Base-by-base conservation (phyloP, 2,329 filamentous ascomycete species). In the Cladophialophora bantiana region DNA sequence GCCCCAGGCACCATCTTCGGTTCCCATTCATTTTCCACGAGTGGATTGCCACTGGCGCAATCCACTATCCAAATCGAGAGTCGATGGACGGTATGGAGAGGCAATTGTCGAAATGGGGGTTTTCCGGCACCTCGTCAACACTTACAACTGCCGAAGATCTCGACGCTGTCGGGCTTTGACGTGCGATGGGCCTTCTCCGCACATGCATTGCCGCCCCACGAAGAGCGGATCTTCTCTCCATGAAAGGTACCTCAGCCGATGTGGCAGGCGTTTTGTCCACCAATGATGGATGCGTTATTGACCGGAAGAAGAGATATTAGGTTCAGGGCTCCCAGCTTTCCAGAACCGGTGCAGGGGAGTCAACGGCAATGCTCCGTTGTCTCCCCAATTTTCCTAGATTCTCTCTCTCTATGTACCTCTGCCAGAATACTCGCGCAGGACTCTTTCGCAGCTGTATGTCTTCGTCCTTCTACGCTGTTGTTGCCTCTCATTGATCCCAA, bases 131-230 rank as follows among this genome's bases (percentile, higher is more conserved):
- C n/a, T 56, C 36, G 36, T 60, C 63, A 40, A 42, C 42, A 36
- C 20, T 15, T 32, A 60, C 60, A 66, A 68, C 67, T 68, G 67
- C 67, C 67, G 67, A 68, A 36, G 55, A 62, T 52, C 55, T 38
- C 20, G 26, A 36, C 38, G 32, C 1, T 50, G 45, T 42, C 38
- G 40, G 18, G 2, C 36, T 31, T 34, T 15, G 45, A 45, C 12
- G n/a, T 15, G 9, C 20, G 45, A 56, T 65, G 63, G 66, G 66
- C 40, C 42, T 64, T 68, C 63, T 68, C 66, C 66, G 66, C 55
- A 61, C 35, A 35, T 34, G 50, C 45, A 53, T 20, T 40, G n/a
- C 13, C 50, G 58, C 64, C 59, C 64, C 64, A 66, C 64, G 58
- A 54, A 34, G 34, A 53, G 36, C 36, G 38, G 12, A 56, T 61